Percentiles rank a stretch among this genome's conserved stretches.
Conservation (phyloP, 2,329 filamentous ascomycete genomes). For the Talaromyces sp. region DNA sequence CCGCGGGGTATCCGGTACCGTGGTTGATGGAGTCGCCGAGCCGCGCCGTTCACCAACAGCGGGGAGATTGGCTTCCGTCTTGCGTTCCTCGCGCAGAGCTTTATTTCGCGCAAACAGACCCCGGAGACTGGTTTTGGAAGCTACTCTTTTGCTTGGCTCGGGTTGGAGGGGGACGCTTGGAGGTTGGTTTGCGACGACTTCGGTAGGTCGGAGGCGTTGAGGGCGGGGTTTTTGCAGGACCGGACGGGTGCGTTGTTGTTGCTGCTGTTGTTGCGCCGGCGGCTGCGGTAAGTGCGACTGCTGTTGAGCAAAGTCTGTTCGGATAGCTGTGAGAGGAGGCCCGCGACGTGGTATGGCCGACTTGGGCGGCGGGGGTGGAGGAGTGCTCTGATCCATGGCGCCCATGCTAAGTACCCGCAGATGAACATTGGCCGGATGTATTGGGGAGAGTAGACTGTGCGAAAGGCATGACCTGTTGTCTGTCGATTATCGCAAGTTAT, state of each 20-base stretch:
- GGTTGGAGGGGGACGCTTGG: slow-evolving; percentile 34
- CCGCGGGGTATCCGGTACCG: slow-evolving; percentile 22
- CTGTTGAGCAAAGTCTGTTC: slow-evolving; percentile 37
- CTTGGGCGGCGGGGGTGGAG: slow-evolving; percentile 9
- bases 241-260: slow-evolving; percentile 26
- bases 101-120: slow-evolving; percentile 39
- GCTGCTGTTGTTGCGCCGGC: slow-evolving; percentile 10
- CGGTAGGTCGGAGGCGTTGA: slow-evolving; percentile 34
- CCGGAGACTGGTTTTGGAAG: slow-evolving; percentile 38
- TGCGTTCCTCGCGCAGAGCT: slow-evolving; percentile 25
- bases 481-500: background rate
- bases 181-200: slow-evolving; percentile 27
- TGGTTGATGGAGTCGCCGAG: slow-evolving; percentile 20
- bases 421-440: slow-evolving; percentile 7
- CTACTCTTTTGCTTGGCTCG: slow-evolving; percentile 31
- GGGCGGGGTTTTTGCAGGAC: slow-evolving; percentile 22
- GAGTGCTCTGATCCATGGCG: slow-evolving; percentile 19
- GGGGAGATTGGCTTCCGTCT: slow-evolving; percentile 30
- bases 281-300: slow-evolving; percentile 28
- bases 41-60: slow-evolving; percentile 32
- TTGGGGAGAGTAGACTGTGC: background rate
- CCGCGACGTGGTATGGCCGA: slow-evolving; percentile 39
- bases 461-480: slow-evolving; percentile 3
- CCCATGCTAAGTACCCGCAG: slow-evolving; percentile 10
- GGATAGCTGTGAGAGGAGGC: slow-evolving; percentile 34